Conservation (phyloP, 1,139 yeast species). For the Lodderomyces metapsilosis region DNA sequence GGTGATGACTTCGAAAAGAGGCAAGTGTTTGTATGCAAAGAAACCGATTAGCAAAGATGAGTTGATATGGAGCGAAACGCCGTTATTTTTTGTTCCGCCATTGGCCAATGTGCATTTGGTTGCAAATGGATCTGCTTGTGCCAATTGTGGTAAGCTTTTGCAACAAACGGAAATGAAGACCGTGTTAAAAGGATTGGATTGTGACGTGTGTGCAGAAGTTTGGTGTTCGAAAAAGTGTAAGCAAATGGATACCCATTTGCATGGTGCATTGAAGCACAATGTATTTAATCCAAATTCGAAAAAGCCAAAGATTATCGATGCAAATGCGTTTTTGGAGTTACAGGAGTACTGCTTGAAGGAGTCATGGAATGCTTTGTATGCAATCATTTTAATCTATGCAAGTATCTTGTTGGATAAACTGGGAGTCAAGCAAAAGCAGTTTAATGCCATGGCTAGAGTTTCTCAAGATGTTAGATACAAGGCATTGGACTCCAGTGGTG, state of each 20-base stretch:
- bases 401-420: slow-evolving; percentile 45
- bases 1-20: slow-evolving; percentile 42
- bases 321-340: slow-evolving; percentile 51
- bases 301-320: slow-evolving; percentile 33
- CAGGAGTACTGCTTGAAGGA: slow-evolving; percentile 64
- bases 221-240: slow-evolving; percentile 77
- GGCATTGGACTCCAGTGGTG: slow-evolving; percentile 59
- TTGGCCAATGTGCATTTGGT: slow-evolving; percentile 65
- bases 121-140: slow-evolving; percentile 69
- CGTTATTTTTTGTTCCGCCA: slow-evolving; percentile 69
- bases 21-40: slow-evolving; percentile 52
- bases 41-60: slow-evolving; percentile 48
- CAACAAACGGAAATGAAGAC: slow-evolving; percentile 29
- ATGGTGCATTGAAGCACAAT: slow-evolving; percentile 58
- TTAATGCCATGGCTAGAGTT: slow-evolving; percentile 65
- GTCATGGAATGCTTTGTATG: slow-evolving; percentile 69
- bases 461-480: slow-evolving; percentile 65
- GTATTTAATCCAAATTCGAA: slow-evolving; percentile 26
- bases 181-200: slow-evolving; percentile 58
- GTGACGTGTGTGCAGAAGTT: slow-evolving; percentile 62
- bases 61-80: slow-evolving; percentile 58
- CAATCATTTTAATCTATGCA: slow-evolving; percentile 60
- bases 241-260: slow-evolving; percentile 49
- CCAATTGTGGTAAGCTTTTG: slow-evolving; percentile 71
- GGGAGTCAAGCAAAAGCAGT: slow-evolving; percentile 41